Evolutionary conservation across 2,329 filamentous ascomycete species (phyloP).

Genomic region (Fusarium temperatum): DNA sequence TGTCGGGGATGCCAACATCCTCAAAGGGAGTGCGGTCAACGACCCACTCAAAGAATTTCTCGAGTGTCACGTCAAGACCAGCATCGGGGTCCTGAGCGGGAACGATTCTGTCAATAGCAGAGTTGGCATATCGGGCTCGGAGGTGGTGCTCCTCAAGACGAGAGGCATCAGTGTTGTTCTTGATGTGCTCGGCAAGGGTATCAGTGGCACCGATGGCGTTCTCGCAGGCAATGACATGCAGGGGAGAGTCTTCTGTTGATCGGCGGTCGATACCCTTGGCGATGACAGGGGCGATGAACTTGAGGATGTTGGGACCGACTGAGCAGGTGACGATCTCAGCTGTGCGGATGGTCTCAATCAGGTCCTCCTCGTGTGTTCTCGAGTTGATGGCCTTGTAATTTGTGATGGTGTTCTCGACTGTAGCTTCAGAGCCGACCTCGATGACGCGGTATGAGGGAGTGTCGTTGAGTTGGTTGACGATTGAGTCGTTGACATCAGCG

Average conservation of each 20-base stretch:
- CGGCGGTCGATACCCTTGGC: slow-evolving; percentile 91
- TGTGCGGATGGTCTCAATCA: slow-evolving; percentile 84
- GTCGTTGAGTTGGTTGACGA: slow-evolving; percentile 83
- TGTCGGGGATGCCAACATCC: slow-evolving; percentile 69
- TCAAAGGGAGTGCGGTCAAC: slow-evolving; percentile 89
- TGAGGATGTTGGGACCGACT: slow-evolving; percentile 94
- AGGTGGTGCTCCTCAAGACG: slow-evolving; percentile 73
- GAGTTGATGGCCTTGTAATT: slow-evolving; percentile 99
- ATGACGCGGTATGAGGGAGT: slow-evolving; percentile 87
- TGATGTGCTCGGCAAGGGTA: slow-evolving; percentile 84
- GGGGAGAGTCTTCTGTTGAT: slow-evolving; percentile 67
- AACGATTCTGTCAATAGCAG: slow-evolving; percentile 97
- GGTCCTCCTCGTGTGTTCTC: slow-evolving; percentile 80
- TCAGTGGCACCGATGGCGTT: slow-evolving; percentile 97
- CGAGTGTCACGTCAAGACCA: slow-evolving; percentile 90
- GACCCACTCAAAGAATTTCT: slow-evolving; percentile 99
- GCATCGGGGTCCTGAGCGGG: slow-evolving; percentile 84
- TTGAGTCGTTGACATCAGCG: slow-evolving; percentile 86
- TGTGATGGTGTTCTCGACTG: slow-evolving; percentile 82
- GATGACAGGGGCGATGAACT: slow-evolving; percentile 95
- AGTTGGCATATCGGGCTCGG: slow-evolving; percentile 93
- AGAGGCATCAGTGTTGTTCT: slow-evolving; percentile 74
- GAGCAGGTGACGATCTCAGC: slow-evolving; percentile 96
- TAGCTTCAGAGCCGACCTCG: slow-evolving; percentile 87
- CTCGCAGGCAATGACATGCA: slow-evolving; percentile 96